Evolutionary conservation across 2,329 filamentous ascomycete species (phyloP), one percentile per base, ranked within the genome.

Genomic region (Aspergillus sp.): DNA sequence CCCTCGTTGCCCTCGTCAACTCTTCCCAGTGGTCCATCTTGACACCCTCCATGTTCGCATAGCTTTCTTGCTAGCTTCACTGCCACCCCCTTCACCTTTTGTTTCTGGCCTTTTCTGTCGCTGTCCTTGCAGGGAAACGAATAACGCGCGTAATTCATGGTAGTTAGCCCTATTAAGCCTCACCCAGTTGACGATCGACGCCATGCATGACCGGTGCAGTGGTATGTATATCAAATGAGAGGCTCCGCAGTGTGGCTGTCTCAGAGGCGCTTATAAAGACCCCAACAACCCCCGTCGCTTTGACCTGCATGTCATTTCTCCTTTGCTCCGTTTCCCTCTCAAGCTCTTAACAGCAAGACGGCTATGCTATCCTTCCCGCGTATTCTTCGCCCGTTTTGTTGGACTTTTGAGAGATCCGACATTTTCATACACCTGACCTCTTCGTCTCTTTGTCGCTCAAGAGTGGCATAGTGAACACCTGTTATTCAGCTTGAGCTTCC

Each of bases 171-270:
- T 55, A 64, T 70, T 66, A 73, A 74, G 68, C 70, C 72, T 71
- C 65, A 66, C 72, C 64, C 68, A 70, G 70, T 70, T 60, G 67
- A 69, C 68, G 75, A 77, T 77, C 73, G 73, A 75, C 73, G 67
- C 65, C 70, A 71, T 77, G 75, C 75, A 77, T 77, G 75, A 77
- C 75, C 72, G 69, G 66, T 69, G 67, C 67, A 70, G 68, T 69
- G 69, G 70, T 69, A 73, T 75, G 52, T 48, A 48, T 55, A 74
- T 76, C 75, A 76, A 77, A 77, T 77, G 72, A 74, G 73, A 77
- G 68, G 62, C 70, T 67, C 69, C 72, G 70, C 61, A 73, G 64
- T 65, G 63, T 64, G 64, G 65, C 64, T 66, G 68, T 67, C 68
- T 67, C 63, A 62, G 50, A 61, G 62, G 61, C 65, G 68, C 68